Percentiles rank a stretch among this genome's conserved stretches.
Evolutionary conservation across 169 alveolate species (phyloP).

Genomic region (Babesia caballi): DNA sequence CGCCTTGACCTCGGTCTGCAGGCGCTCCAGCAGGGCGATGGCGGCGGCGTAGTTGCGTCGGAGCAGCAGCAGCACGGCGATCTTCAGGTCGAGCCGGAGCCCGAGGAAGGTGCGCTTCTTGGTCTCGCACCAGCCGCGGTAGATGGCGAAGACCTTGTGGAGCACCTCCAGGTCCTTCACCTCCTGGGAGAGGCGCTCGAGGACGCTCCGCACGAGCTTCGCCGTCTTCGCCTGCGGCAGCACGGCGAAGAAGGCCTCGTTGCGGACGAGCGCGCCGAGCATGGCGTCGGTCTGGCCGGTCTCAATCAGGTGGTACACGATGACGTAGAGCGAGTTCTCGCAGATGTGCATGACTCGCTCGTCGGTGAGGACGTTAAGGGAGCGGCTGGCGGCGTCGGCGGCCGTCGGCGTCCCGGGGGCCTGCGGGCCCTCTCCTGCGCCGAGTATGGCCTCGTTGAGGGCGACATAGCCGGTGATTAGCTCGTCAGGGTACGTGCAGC

Average conservation of each 20-base stretch:
- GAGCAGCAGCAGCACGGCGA: constrained; percentile 83
- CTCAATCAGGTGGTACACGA: constrained; percentile 50
- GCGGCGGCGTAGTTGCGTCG: constrained; percentile 83
- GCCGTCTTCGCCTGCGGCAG: constrained; percentile 80
- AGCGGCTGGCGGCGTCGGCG: constrained; percentile 3
- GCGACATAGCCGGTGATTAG: constrained; percentile 33
- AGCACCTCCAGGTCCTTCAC: constrained; percentile 68
- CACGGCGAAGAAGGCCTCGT: constrained; percentile 71
- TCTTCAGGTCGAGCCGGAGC: constrained; percentile 88
- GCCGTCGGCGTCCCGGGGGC: neutral
- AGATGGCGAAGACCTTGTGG: constrained; percentile 83
- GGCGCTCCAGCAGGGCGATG: constrained; percentile 79
- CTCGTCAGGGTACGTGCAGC: constrained; percentile 59
- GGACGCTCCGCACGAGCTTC: constrained; percentile 66
- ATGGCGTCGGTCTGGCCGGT: constrained; percentile 69
- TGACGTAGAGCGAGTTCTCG: constrained; percentile 50
- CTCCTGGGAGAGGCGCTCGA: constrained; percentile 73
- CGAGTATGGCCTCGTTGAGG: constrained; percentile 49
- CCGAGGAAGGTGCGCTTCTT: constrained; percentile 91
- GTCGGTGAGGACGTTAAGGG: constrained; percentile 35
- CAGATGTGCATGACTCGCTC: constrained; percentile 55
- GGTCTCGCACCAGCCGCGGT: constrained; percentile 90
- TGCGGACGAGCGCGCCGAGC: constrained; percentile 68
- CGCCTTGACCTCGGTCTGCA: constrained; percentile 88
- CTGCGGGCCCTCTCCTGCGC: neutral